Evolutionary conservation across 2,329 filamentous ascomycete species (phyloP).

Genomic region (Chrysoporthe cubensis): DNA sequence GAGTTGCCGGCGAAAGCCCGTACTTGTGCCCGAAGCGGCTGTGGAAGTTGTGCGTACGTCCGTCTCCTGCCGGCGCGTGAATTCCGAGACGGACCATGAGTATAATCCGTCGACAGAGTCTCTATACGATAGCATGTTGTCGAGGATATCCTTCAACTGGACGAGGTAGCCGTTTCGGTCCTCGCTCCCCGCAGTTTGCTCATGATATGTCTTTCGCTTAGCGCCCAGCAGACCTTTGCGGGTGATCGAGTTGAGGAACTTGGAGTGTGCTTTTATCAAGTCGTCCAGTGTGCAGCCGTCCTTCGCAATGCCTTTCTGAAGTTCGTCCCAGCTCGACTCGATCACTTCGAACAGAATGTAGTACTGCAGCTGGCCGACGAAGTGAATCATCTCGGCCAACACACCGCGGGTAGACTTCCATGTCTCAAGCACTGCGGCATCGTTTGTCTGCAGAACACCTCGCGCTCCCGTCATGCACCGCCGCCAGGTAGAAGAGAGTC

Average conservation of each 20-base stretch:
- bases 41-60: slow-evolving; percentile 67
- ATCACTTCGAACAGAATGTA: slow-evolving; percentile 99
- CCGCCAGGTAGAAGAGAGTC: slow-evolving; percentile 86
- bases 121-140: slow-evolving; percentile 91
- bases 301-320: slow-evolving; percentile 80
- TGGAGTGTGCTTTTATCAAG: slow-evolving; percentile 86
- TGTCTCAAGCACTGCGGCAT: slow-evolving; percentile 69
- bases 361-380: slow-evolving; percentile 95
- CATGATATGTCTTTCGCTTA: slow-evolving; percentile 49
- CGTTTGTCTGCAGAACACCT: slow-evolving; percentile 81
- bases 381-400: slow-evolving; percentile 98
- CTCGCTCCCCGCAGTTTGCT: slow-evolving; percentile 53
- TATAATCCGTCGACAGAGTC: slow-evolving; percentile 94
- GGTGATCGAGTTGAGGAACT: slow-evolving; percentile 91
- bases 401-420: slow-evolving; percentile 91
- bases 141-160: slow-evolving; percentile 89
- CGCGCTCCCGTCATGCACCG: slow-evolving; percentile 93
- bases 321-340: slow-evolving; percentile 90
- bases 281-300: slow-evolving; percentile 93
- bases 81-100: slow-evolving; percentile 92
- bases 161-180: slow-evolving; percentile 79
- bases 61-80: slow-evolving; percentile 85
- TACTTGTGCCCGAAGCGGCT: not conserved
- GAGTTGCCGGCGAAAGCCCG: slow-evolving; percentile 3
- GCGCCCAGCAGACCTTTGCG: slow-evolving; percentile 92